phyloP scores from a whole-genome alignment of 129 eudicot species.

The Helianthus annuus region DNA sequence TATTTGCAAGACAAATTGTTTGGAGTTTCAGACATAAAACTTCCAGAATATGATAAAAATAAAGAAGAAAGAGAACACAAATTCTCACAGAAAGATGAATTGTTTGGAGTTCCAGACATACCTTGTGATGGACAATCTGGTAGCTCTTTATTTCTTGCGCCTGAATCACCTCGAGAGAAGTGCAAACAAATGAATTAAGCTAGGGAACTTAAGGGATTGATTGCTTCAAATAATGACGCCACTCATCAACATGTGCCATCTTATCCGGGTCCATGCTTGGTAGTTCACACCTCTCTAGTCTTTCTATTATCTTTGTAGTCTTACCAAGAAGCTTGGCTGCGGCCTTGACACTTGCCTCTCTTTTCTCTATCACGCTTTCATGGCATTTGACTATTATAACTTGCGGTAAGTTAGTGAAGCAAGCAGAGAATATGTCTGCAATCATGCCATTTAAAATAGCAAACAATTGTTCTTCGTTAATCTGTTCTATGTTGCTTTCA shows the following conservation, averaged over 20 bases:
- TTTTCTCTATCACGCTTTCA: conserved; percentile 20
- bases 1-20: background rate
- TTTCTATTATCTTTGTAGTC: conserved; percentile 14
- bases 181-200: too few species aligned
- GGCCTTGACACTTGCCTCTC: conserved; percentile 17
- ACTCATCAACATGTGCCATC: conserved; percentile 17
- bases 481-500: background rate
- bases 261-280: conserved; percentile 11
- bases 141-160: background rate
- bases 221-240: conserved; percentile 6
- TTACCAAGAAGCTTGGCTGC: conserved; percentile 34
- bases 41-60: background rate
- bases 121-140: too few species aligned
- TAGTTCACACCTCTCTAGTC: background rate
- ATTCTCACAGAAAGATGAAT: background rate
- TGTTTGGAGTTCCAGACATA: background rate
- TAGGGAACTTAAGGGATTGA: background rate
- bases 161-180: background rate
- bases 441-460: background rate
- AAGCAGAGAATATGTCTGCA: conserved; percentile 21
- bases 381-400: conserved; percentile 16
- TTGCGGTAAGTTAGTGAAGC: conserved; percentile 25
- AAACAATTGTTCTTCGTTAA: conserved; percentile 1
- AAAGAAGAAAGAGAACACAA: background rate
- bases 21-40: background rate